phyloP scores from a whole-genome alignment of 2,329 filamentous ascomycete genomes.

The Penicillium sclerotigenum region DNA sequence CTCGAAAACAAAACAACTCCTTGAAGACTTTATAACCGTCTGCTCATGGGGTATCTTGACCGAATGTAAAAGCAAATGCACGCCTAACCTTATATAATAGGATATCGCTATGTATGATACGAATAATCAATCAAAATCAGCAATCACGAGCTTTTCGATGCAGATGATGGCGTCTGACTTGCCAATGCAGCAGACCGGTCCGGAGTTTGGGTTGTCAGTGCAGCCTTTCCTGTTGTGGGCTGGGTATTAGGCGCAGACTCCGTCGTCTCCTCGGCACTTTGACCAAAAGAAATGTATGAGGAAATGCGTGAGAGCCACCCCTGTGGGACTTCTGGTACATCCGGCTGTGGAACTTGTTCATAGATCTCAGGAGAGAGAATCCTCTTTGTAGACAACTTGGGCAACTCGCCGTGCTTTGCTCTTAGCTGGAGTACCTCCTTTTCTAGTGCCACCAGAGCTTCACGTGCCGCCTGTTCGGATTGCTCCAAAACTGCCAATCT shows the following conservation, averaged over 20 bases:
- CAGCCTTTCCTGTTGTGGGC: conserved; percentile 2
- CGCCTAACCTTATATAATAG: background rate
- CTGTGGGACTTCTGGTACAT: conserved; percentile 14
- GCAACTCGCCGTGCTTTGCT: conserved; percentile 34
- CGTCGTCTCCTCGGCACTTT: conserved; percentile 12
- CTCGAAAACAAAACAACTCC: background rate
- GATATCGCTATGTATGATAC: background rate
- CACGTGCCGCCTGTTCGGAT: conserved; percentile 42
- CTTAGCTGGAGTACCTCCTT: conserved; percentile 45
- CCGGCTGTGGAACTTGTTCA: conserved; percentile 28
- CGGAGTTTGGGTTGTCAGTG: background rate
- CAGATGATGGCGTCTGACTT: background rate
- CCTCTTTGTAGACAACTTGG: conserved; percentile 25
- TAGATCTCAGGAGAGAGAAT: conserved; percentile 44
- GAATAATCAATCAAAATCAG: background rate
- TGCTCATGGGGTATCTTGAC: conserved; percentile 17
- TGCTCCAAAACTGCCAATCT: conserved; percentile 58
- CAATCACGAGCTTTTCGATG: conserved; percentile 5
- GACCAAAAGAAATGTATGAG: conserved; percentile 33
- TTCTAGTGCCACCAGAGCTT: conserved; percentile 45
- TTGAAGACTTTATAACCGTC: background rate
- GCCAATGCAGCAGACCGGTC: background rate
- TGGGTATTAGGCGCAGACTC: conserved; percentile 9
- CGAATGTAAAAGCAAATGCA: conserved; percentile 5
- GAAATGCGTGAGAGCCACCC: conserved; percentile 35